Evolutionary conservation across 2,329 filamentous ascomycete species (phyloP).

Genomic region (Magnaporthiopsis incrustans): DNA sequence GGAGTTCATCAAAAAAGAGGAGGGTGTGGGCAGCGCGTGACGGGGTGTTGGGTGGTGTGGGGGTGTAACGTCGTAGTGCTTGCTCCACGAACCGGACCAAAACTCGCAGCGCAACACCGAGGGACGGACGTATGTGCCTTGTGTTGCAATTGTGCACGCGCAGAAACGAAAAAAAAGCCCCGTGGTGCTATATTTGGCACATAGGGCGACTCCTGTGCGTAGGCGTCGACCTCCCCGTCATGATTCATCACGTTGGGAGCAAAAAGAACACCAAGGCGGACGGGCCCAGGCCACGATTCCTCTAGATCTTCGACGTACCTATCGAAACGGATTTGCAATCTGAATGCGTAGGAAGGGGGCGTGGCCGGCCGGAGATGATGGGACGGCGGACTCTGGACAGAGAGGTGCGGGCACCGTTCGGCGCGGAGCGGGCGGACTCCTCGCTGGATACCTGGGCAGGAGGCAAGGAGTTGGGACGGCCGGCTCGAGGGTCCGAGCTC

Average conservation of each 20-base stretch:
- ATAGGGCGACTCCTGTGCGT: too few relatives aligned
- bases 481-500: not conserved
- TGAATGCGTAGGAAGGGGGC: too few relatives aligned
- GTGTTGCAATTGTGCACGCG: not conserved
- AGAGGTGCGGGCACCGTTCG: not conserved
- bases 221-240: too few relatives aligned
- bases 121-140: not conserved
- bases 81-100: not conserved
- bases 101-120: not conserved
- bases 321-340: constrained; percentile 19
- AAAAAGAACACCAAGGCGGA: constrained; percentile 9
- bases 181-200: constrained; percentile 23
- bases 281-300: not conserved
- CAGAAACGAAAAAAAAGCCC: too few relatives aligned
- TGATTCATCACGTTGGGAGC: constrained; percentile 17
- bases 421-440: not conserved
- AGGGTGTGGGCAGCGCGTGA: not conserved
- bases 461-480: not conserved
- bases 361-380: not conserved
- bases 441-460: not conserved
- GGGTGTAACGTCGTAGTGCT: not conserved
- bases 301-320: not conserved
- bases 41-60: not conserved
- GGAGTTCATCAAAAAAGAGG: not conserved
- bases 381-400: not conserved